Percentiles rank a stretch among this genome's conserved stretches.
Evolutionary conservation across 805 yeast species (phyloP).

Genomic region (Cyberlindnera samutprakarnensis): DNA sequence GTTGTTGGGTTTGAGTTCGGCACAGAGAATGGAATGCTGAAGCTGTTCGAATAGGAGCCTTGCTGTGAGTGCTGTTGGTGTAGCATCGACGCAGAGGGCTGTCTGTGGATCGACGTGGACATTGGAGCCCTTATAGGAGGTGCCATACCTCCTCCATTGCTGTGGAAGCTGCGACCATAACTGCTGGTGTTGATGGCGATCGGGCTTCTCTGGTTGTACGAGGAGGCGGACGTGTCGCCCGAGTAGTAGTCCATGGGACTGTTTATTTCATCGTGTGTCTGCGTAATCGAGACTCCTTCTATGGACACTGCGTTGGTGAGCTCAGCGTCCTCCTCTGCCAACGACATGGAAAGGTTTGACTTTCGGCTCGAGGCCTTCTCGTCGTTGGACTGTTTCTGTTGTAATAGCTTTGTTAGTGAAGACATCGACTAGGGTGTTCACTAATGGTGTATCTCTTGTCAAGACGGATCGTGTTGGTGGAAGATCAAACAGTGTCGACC

Average conservation of each 20-base stretch:
- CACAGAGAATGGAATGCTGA: slow-evolving; percentile 20
- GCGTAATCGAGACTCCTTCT: slow-evolving; percentile 23
- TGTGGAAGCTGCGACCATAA: background rate
- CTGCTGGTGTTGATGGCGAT: slow-evolving; percentile 12
- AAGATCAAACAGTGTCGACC: too few species aligned
- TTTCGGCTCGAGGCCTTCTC: slow-evolving; percentile 1
- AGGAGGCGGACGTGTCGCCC: slow-evolving; percentile 4
- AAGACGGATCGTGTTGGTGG: too few species aligned
- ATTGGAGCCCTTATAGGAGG: slow-evolving; percentile 25
- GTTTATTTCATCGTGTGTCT: slow-evolving; percentile 4
- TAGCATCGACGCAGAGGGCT: slow-evolving; percentile 13
- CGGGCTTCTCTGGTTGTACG: slow-evolving; percentile 18
- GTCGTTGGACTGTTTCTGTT: slow-evolving; percentile 16
- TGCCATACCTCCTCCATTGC: slow-evolving; percentile 4
- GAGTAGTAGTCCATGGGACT: slow-evolving; percentile 7
- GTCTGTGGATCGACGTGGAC: slow-evolving; percentile 22
- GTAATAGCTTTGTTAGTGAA: slow-evolving; percentile 21
- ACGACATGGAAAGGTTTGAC: slow-evolving; percentile 2
- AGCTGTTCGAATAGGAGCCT: slow-evolving; percentile 11
- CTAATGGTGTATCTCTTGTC: too few species aligned
- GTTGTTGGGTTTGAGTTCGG: slow-evolving; percentile 18
- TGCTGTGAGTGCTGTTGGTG: slow-evolving; percentile 6
- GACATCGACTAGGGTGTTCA: slow-evolving; percentile 20
- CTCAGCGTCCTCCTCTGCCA: slow-evolving; percentile 11
- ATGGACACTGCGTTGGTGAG: slow-evolving; percentile 21